Percentiles rank a stretch among this genome's conserved stretches.
Evolutionary conservation across 768 basidiomycete species (phyloP).

Genomic region (Mycena leptocephala): DNA sequence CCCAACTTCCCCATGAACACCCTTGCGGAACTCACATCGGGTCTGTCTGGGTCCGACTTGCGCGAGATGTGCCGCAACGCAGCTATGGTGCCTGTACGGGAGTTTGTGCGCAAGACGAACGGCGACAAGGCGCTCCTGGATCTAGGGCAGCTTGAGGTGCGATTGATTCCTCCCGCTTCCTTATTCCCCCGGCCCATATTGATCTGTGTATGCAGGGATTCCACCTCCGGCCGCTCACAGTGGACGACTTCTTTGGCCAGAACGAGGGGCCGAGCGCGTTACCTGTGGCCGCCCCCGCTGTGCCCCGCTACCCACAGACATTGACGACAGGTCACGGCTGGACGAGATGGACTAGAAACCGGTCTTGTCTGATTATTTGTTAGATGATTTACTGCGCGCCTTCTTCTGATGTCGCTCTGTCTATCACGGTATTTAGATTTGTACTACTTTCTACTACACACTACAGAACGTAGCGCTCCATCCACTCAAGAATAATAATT

Average conservation of each 20-base stretch:
- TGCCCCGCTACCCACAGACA: not conserved
- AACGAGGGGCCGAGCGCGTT: conserved; percentile 17
- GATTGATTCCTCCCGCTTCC: conserved; percentile 11
- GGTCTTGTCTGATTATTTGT: not conserved
- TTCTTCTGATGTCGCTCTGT: too few species aligned
- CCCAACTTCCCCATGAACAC: conserved; percentile 71
- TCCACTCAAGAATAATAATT: conserved; percentile 28
- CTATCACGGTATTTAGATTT: conserved; percentile 15
- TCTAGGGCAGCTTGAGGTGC: conserved; percentile 67
- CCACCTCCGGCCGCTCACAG: conserved; percentile 77
- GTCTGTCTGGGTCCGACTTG: conserved; percentile 92
- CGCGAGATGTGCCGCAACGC: conserved; percentile 94
- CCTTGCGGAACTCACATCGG: conserved; percentile 81
- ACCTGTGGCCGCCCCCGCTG: not conserved
- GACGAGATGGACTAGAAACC: conserved; percentile 13
- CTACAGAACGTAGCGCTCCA: conserved; percentile 6
- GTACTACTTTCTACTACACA: conserved; percentile 15
- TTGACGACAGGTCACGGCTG: conserved; percentile 23
- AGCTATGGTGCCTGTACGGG: conserved; percentile 93
- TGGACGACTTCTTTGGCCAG: conserved; percentile 74
- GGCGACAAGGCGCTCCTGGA: conserved; percentile 60
- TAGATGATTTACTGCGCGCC: not conserved
- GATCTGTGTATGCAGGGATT: conserved; percentile 70
- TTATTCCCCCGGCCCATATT: not conserved
- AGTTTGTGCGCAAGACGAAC: conserved; percentile 76